Conservation (phyloP, 2,329 filamentous ascomycete genomes). For the Fusarium domesticum region DNA sequence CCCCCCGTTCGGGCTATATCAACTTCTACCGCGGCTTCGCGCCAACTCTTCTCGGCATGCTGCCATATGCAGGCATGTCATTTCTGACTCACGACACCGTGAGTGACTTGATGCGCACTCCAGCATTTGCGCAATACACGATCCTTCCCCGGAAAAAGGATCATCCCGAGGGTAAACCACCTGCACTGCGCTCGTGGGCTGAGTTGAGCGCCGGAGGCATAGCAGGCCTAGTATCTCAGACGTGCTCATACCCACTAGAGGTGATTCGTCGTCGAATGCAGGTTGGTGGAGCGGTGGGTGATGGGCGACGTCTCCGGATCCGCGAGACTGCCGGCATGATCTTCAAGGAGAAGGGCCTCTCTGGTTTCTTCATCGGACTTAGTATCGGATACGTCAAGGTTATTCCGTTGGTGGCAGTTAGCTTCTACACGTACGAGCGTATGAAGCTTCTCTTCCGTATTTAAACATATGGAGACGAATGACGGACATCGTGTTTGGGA, state of each 20-base stretch:
- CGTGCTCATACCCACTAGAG: slow-evolving; percentile 88
- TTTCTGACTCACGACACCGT: slow-evolving; percentile 93
- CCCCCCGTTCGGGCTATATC: slow-evolving; percentile 64
- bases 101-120: slow-evolving; percentile 76
- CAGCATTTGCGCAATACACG: slow-evolving; percentile 66
- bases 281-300: slow-evolving; percentile 89
- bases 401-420: slow-evolving; percentile 77
- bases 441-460: slow-evolving; percentile 64
- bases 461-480: slow-evolving; percentile 34
- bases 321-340: slow-evolving; percentile 75
- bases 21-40: slow-evolving; percentile 97
- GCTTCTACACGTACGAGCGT: slow-evolving; percentile 65
- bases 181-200: slow-evolving; percentile 78
- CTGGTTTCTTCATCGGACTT: slow-evolving; percentile 88
- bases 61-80: slow-evolving; percentile 92
- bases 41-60: slow-evolving; percentile 88
- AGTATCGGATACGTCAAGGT: slow-evolving; percentile 96
- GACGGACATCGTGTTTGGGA: slow-evolving; percentile 10
- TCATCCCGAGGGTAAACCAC: slow-evolving; percentile 57
- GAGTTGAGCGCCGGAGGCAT: slow-evolving; percentile 81
- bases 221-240: slow-evolving; percentile 87
- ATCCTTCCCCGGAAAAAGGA: slow-evolving; percentile 63
- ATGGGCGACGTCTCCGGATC: slow-evolving; percentile 76
- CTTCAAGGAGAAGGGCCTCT: slow-evolving; percentile 68
- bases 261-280: slow-evolving; percentile 93